Conservation (phyloP, 805 yeast species). For the Saccharomycopsis sp. region DNA sequence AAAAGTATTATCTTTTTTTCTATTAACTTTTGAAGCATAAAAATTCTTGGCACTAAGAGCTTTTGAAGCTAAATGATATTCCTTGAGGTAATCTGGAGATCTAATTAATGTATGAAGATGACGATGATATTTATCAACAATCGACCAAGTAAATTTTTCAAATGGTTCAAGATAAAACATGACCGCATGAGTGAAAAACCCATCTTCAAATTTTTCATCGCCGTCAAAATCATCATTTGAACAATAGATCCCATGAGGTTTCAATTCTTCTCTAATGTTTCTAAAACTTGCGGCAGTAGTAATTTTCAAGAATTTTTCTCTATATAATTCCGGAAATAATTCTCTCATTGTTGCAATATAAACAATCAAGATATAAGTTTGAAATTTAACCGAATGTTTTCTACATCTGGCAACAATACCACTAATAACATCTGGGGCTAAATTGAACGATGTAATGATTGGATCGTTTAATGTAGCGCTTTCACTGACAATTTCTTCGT, state of each 20-base stretch:
- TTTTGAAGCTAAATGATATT: neutral
- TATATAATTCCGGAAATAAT: neutral
- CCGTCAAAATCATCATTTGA: too few relatives aligned
- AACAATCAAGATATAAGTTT: neutral
- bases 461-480: neutral
- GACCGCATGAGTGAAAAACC: neutral
- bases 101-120: neutral
- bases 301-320: neutral
- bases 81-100: neutral
- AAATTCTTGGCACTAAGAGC: neutral
- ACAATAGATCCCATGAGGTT: neutral
- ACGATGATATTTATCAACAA: neutral
- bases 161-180: constrained; percentile 1
- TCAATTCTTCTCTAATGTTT: neutral
- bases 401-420: neutral
- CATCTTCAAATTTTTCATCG: neutral
- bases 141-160: neutral
- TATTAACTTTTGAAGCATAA: neutral
- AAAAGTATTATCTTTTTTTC: neutral
- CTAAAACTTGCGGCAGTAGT: neutral
- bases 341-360: neutral
- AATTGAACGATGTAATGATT: neutral
- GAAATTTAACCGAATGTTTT: neutral
- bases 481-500: neutral
- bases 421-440: neutral